Base-by-base conservation (phyloP, 192 early-diverging fungal species). In the Entomortierella beljakovae region DNA sequence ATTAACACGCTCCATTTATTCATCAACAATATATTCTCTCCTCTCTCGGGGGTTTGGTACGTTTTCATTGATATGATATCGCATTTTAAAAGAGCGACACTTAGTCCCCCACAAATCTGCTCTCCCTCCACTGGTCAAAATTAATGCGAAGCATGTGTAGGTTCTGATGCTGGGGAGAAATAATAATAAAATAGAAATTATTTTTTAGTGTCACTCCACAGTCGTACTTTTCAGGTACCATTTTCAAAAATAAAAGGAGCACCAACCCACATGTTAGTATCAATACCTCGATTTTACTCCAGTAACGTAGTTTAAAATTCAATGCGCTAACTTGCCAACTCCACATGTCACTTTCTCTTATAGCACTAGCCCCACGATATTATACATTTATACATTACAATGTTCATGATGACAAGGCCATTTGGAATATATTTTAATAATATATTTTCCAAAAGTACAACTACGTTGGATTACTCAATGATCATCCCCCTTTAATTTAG, bases 331-430 rank as follows among this genome's bases (percentile, higher is more conserved):
- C 26, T n/a, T n/a, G n/a, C n/a, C n/a, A n/a, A n/a, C 52, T 32
- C 54, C 54, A 56, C 54, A 56, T 56, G 54, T 56, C 54, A 56
- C 34, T 1, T 7, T 33, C 10, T n/a, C n/a, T n/a, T n/a, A n/a
- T n/a, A n/a, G 49, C 49, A 51, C 25, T 6, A 51, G 49, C 49
- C 49, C 49, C n/a, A n/a, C n/a, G n/a, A n/a, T n/a, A n/a, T n/a
- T n/a, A n/a, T n/a, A n/a, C n/a, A n/a, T n/a, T n/a, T n/a, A n/a
- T n/a, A n/a, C n/a, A n/a, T n/a, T n/a, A n/a, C n/a, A n/a, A n/a
- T n/a, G n/a, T n/a, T n/a, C n/a, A n/a, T n/a, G n/a, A n/a, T n/a
- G n/a, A n/a, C n/a, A n/a, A n/a, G n/a, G n/a, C n/a, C n/a, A n/a
- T n/a, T n/a, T n/a, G n/a, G n/a, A n/a, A n/a, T n/a, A n/a, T n/a